These are phyloP conservation scores for Hypoxylon perforatum DNA, from an alignment of 495 filamentous ascomycete species.

Conservation along the genomic window DNA sequence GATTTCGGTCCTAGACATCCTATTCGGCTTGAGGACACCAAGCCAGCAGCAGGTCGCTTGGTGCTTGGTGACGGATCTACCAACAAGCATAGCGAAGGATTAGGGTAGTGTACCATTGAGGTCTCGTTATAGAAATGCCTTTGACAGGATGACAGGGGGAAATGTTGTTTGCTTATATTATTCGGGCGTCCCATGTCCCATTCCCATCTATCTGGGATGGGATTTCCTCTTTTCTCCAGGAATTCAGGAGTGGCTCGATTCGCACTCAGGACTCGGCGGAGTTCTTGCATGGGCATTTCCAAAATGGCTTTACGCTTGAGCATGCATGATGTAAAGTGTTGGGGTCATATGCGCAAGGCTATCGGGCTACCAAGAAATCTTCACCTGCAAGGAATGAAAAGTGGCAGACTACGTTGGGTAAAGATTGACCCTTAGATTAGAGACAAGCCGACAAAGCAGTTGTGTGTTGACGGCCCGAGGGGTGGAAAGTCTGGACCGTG, in stretches of 20 bases:
- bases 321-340: slow-evolving; percentile 18
- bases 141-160: slow-evolving; percentile 16
- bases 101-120: slow-evolving; percentile 11
- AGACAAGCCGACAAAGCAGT: slow-evolving; percentile 16
- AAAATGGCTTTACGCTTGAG: slow-evolving; percentile 20
- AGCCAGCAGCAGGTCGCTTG: slow-evolving; percentile 11
- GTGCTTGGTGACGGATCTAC: slow-evolving; percentile 10
- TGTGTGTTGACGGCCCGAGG: slow-evolving; percentile 33
- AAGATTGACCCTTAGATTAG: slow-evolving; percentile 15
- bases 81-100: slow-evolving; percentile 23
- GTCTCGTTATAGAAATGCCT: slow-evolving; percentile 22
- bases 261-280: slow-evolving; percentile 7
- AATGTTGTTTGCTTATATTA: slow-evolving; percentile 1
- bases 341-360: slow-evolving; percentile 26
- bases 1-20: slow-evolving; percentile 13
- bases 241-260: slow-evolving; percentile 13
- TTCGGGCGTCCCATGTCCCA: not conserved
- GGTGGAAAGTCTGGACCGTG: slow-evolving; percentile 30
- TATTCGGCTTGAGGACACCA: slow-evolving; percentile 16
- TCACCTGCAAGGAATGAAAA: slow-evolving; percentile 31
- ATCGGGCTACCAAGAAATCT: slow-evolving; percentile 17
- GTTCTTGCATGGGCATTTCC: slow-evolving; percentile 13
- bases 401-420: slow-evolving; percentile 17
- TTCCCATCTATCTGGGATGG: not conserved
- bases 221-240: not conserved